phyloP scores from a whole-genome alignment of 2,329 filamentous ascomycete genomes.

The Aureobasidium pullulans region DNA sequence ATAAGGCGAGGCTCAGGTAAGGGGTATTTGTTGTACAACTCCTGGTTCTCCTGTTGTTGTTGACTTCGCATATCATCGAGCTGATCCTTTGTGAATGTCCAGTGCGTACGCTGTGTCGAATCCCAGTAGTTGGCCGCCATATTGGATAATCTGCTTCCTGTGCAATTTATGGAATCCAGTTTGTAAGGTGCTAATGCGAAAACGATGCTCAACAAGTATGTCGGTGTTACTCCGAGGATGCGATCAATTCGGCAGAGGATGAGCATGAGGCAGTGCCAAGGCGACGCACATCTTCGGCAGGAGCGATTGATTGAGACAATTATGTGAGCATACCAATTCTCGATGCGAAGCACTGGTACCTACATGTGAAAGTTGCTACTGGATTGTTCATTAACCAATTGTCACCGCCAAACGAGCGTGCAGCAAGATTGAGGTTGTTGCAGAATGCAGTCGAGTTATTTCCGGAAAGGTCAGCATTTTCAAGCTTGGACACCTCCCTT shows the following conservation, averaged over 20 bases:
- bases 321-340: background rate
- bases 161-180: too few relatives aligned
- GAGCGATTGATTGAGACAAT: background rate
- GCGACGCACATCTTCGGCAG: background rate
- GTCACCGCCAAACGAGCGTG: background rate
- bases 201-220: background rate
- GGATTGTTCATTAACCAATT: background rate
- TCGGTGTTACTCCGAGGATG: background rate
- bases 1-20: slow-evolving; percentile 75
- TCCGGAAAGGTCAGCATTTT: slow-evolving; percentile 7
- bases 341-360: background rate
- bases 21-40: slow-evolving; percentile 69
- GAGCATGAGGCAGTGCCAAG: background rate
- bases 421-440: background rate
- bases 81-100: slow-evolving; percentile 82
- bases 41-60: slow-evolving; percentile 42
- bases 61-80: slow-evolving; percentile 66
- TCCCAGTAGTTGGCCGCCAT: slow-evolving; percentile 98
- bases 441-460: background rate
- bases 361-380: background rate
- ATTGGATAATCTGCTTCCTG: background rate
- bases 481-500: background rate
- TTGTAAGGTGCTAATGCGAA: too few relatives aligned
- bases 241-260: background rate
- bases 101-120: slow-evolving; percentile 82